Evolutionary conservation across 2,329 filamentous ascomycete species (phyloP).

Genomic region (Fusarium oligoseptatum): DNA sequence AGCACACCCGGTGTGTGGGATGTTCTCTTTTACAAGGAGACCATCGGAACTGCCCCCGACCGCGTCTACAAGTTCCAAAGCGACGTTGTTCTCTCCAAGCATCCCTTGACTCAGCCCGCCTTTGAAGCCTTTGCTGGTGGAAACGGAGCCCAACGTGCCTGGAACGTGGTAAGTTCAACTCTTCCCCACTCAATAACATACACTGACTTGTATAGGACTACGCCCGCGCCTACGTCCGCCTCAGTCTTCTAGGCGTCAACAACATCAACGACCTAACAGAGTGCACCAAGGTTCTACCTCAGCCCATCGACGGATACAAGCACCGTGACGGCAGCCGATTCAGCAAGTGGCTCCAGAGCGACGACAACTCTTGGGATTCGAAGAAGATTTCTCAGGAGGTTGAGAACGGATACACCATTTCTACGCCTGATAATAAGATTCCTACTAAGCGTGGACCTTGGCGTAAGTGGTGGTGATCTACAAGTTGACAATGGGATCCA

Average conservation of each 20-base stretch:
- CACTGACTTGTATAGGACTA: conserved; percentile 56
- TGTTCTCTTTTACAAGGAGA: conserved; percentile 62
- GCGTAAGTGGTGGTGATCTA: conserved; percentile 35
- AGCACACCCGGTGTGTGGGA: conserved; percentile 67
- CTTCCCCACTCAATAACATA: background rate
- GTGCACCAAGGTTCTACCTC: conserved; percentile 66
- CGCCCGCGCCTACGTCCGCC: conserved; percentile 65
- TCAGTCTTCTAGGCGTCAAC: conserved; percentile 67
- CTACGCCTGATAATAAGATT: conserved; percentile 40
- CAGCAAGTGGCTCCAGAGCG: conserved; percentile 47
- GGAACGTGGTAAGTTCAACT: conserved; percentile 55
- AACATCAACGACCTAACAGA: conserved; percentile 69
- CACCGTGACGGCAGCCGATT: conserved; percentile 39
- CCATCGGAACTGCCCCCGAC: conserved; percentile 49
- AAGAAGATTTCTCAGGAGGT: conserved; percentile 44
- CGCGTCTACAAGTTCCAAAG: conserved; percentile 58
- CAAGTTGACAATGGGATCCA: background rate
- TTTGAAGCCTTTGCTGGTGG: conserved; percentile 55
- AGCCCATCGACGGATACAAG: conserved; percentile 33
- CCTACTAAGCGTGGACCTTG: conserved; percentile 34
- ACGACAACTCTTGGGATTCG: conserved; percentile 44
- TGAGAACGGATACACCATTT: conserved; percentile 41
- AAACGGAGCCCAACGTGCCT: conserved; percentile 52
- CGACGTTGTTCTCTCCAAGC: conserved; percentile 56
- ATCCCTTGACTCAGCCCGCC: conserved; percentile 52